Evolutionary conservation across 129 eudicot species (phyloP), one percentile per base, ranked within the genome.

Genomic region (Flaveria trinervia): DNA sequence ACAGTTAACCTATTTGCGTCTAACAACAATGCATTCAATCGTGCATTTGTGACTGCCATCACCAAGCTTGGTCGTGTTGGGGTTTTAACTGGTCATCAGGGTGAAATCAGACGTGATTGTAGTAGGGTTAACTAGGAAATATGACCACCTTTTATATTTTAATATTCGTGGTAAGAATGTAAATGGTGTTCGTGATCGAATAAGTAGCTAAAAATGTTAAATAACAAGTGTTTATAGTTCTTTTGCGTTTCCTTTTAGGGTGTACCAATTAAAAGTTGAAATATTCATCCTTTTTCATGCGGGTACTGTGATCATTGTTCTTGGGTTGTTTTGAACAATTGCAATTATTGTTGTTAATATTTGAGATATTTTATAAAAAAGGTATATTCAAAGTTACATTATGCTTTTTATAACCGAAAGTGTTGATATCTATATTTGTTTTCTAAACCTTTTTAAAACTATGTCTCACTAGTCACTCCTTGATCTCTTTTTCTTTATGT

Each of bases 21-120:
- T 22, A 83, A 73, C 73, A 45, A 62, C 1, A 57, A 36, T 1
- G 77, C 82, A 3, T 89, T 89, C 45, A 65, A 79, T 20, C 66
- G 66, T 15, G 90, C 88, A 1, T 87, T 89, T 33, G 75, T 81
- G 26, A 76, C 56, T 3, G 95, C 95, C 25, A 84, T 89, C 5
- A 83, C 82, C 5, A 86, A 84, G 44, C 78, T 89, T 18, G 92
- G 95, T 1, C 81, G 89, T 10, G 85, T 89, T 23, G 95, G 87
- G 25, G 91, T 89, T 59, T 84, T 82, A 64, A 86, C 91, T 0
- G 91, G 86, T 4, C 74, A 55, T 16, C 59, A 71, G 13, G 96
- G 96, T 0, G 84, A 89, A 52, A 86, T 89, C 25, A 80, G 96
- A 12, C 71, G 68, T 1, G 87, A 82, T 17, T 89, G 96, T 61